These are phyloP conservation scores for Mycosarcoma mackinlayi DNA, from an alignment of 1,284 basidiomycete genomes.

Conservation along the genomic window DNA sequence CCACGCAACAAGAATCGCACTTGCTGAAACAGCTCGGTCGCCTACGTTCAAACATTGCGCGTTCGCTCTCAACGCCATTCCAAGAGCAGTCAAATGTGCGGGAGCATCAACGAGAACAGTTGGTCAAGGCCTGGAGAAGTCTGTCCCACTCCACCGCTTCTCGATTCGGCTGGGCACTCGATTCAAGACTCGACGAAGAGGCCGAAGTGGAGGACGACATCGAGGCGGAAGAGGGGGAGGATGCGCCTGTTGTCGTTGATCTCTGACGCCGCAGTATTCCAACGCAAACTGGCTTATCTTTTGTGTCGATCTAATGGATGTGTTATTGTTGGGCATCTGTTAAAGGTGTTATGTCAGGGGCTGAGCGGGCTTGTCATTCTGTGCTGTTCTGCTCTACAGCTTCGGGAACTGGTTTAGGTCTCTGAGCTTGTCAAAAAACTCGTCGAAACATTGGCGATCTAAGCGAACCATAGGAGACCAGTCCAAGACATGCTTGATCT, in stretches of 20 bases:
- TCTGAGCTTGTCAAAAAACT: conserved; percentile 25
- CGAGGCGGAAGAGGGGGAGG: conserved; percentile 42
- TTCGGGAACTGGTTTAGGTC: conserved; percentile 26
- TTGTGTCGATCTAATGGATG: no score
- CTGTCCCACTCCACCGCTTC: conserved; percentile 16
- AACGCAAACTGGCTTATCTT: no score
- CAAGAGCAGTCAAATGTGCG: background rate
- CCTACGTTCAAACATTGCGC: conserved; percentile 30
- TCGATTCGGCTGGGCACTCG: conserved; percentile 38
- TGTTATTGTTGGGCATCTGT: no score
- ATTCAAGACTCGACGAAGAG: conserved; percentile 37
- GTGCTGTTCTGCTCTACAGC: no score
- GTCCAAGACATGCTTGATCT: conserved; percentile 33
- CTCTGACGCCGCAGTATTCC: no score
- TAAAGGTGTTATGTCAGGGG: background rate
- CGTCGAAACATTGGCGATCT: conserved; percentile 14
- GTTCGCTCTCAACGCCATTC: conserved; percentile 14
- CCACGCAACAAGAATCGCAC: conserved; percentile 6
- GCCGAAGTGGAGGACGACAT: conserved; percentile 40
- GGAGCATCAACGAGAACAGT: background rate
- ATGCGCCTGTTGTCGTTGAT: conserved; percentile 46
- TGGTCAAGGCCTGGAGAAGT: conserved; percentile 33
- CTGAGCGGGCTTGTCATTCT: background rate
- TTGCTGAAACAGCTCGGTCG: conserved; percentile 22
- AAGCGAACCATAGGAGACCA: conserved; percentile 36